phyloP scores from a whole-genome alignment of 345 rosid species.

The Geranium brycei region DNA sequence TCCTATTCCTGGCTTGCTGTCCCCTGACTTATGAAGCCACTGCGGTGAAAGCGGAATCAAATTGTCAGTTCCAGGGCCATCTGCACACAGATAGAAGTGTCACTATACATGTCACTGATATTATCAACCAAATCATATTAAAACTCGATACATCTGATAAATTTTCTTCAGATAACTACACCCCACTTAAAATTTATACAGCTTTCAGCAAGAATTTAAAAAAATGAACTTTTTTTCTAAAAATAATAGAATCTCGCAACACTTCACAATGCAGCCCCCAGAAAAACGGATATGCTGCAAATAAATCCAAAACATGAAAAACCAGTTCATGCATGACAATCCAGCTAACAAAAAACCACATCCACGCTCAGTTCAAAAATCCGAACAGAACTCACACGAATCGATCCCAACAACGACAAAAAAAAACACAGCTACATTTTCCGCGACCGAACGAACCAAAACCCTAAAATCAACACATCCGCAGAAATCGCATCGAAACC shows the following conservation, averaged over 20 bases:
- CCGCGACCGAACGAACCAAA: neutral
- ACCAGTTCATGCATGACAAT: no score
- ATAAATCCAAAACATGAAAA: no score
- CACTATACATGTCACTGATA: conserved; percentile 2
- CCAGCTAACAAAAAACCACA: no score
- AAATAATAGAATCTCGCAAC: no score
- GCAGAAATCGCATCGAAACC: neutral
- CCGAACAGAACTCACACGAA: neutral
- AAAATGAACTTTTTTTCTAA: no score
- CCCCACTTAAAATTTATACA: no score
- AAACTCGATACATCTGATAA: no score
- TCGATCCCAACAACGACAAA: neutral
- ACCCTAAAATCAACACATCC: neutral
- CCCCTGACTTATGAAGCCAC: conserved; percentile 92
- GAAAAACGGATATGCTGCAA: no score
- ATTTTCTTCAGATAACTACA: no score
- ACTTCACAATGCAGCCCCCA: no score
- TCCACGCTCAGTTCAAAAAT: no score
- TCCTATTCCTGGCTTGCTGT: conserved; percentile 61
- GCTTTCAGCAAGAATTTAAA: no score
- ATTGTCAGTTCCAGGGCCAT: conserved; percentile 60
- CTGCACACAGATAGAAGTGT: conserved; percentile 36
- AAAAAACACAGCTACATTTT: neutral
- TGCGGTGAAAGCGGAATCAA: conserved; percentile 91
- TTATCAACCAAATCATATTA: neutral